A percentile compares a stretch with the other conserved stretches of the same genome.
These are phyloP conservation scores for Chrysochromulina parva DNA, from an alignment of 78 protist species.

Conservation along the genomic window DNA sequence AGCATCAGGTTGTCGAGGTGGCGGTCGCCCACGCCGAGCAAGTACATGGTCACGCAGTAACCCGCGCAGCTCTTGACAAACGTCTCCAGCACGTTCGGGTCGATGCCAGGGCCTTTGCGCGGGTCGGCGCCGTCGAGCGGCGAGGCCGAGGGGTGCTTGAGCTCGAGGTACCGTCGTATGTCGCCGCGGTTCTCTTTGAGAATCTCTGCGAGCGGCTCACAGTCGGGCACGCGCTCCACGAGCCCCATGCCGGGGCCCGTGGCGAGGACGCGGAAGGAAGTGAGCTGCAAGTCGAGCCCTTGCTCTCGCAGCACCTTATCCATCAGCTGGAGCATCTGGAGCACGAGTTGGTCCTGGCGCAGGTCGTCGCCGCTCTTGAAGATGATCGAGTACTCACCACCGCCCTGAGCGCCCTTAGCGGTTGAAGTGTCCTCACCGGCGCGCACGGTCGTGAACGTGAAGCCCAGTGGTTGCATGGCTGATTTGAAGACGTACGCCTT, in stretches of 20 bases:
- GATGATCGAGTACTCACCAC: conserved; percentile 60
- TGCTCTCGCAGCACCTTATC: conserved; percentile 80
- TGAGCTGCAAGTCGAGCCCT: conserved; percentile 84
- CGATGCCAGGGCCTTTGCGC: background rate
- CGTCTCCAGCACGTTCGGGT: background rate
- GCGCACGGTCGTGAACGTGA: background rate
- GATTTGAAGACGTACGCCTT: background rate
- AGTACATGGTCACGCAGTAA: conserved; percentile 93
- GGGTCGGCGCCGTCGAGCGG: too few species aligned
- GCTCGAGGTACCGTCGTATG: background rate
- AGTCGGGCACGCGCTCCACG: conserved; percentile 30
- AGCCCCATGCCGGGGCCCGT: conserved; percentile 72
- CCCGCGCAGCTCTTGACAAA: conserved; percentile 79
- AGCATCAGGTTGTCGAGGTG: conserved; percentile 48
- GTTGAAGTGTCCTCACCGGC: background rate
- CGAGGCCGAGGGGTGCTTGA: background rate
- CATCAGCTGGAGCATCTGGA: conserved; percentile 90
- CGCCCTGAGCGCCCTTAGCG: background rate
- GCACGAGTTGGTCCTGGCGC: conserved; percentile 95
- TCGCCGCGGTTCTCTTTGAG: background rate
- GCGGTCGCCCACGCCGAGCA: conserved; percentile 92
- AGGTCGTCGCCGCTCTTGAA: conserved; percentile 93
- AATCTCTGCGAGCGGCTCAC: background rate
- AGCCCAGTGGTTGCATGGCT: background rate
- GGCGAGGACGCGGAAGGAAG: conserved; percentile 93